A percentile compares a stretch with the other conserved stretches of the same genome.
Conservation (phyloP, 148 eudicot species). For the Vaccinium myrtillus region DNA sequence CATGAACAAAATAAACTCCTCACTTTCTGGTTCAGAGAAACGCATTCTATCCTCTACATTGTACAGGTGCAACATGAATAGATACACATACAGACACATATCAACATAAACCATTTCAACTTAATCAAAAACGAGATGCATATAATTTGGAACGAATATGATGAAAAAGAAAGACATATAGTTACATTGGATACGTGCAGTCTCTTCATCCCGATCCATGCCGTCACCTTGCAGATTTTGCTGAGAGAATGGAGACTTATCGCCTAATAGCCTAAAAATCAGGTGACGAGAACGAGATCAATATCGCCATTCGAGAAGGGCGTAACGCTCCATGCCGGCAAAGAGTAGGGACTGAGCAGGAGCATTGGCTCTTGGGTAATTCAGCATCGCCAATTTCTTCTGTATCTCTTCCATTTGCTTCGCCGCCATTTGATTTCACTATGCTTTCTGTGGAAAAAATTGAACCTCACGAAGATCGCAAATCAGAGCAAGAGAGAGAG, state of each 20-base stretch:
- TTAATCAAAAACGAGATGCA: background rate
- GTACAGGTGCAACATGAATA: too few relatives aligned
- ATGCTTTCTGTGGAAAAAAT: background rate
- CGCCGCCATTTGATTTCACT: constrained; percentile 54
- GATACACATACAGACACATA: background rate
- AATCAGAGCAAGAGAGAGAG: background rate
- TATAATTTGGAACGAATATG: background rate
- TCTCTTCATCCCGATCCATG: constrained; percentile 93
- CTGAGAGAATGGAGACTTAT: constrained; percentile 64
- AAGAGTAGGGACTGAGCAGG: constrained; percentile 95
- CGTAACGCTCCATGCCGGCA: constrained; percentile 98
- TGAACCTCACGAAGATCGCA: background rate
- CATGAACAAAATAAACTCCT: too few relatives aligned
- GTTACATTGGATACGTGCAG: constrained; percentile 87
- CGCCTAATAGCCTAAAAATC: constrained; percentile 70
- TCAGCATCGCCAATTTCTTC: too few relatives aligned
- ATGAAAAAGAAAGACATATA: background rate
- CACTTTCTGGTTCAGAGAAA: background rate
- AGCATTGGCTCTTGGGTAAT: constrained; percentile 72
- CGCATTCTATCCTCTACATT: background rate
- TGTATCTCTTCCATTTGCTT: constrained; percentile 70
- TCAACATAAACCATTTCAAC: background rate
- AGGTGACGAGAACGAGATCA: constrained; percentile 2
- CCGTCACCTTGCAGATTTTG: constrained; percentile 55
- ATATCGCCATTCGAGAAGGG: constrained; percentile 88